These are phyloP conservation scores for Candida chilensis DNA, from an alignment of 805 yeast species.

Conservation along the genomic window DNA sequence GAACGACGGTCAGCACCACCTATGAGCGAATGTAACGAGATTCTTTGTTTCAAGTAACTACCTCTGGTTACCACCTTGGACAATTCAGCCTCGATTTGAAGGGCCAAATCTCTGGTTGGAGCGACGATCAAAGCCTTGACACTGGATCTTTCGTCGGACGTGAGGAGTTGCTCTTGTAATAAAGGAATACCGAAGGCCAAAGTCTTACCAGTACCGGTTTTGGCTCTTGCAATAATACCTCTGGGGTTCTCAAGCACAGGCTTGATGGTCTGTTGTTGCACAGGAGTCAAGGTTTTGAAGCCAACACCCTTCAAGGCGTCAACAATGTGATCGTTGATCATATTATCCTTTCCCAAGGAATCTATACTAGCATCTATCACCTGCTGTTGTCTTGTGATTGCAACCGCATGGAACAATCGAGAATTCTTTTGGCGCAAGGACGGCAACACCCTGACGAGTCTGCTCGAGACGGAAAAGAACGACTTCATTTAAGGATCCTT, in stretches of 20 bases:
- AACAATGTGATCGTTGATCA: conserved; percentile 7
- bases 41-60: too few relatives aligned
- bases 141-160: conserved; percentile 17
- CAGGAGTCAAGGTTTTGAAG: conserved; percentile 51
- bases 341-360: background rate
- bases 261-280: conserved; percentile 54
- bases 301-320: conserved; percentile 31
- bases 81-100: conserved; percentile 66
- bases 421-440: too few relatives aligned
- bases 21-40: too few relatives aligned
- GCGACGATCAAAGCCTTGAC: conserved; percentile 65
- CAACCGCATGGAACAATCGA: too few relatives aligned
- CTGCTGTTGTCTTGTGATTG: too few relatives aligned
- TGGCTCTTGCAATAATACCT: conserved; percentile 81
- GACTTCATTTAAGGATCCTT: too few relatives aligned
- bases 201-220: conserved; percentile 94
- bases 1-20: background rate
- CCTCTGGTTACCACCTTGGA: conserved; percentile 28
- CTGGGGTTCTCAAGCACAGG: conserved; percentile 41
- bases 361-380: background rate
- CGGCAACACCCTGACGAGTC: too few relatives aligned
- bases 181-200: conserved; percentile 82
- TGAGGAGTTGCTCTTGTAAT: conserved; percentile 42
- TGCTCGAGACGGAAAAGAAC: too few relatives aligned
- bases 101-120: conserved; percentile 89